Conservation (phyloP, 2,329 filamentous ascomycete genomes). For the Hymenoscyphus occultus region DNA sequence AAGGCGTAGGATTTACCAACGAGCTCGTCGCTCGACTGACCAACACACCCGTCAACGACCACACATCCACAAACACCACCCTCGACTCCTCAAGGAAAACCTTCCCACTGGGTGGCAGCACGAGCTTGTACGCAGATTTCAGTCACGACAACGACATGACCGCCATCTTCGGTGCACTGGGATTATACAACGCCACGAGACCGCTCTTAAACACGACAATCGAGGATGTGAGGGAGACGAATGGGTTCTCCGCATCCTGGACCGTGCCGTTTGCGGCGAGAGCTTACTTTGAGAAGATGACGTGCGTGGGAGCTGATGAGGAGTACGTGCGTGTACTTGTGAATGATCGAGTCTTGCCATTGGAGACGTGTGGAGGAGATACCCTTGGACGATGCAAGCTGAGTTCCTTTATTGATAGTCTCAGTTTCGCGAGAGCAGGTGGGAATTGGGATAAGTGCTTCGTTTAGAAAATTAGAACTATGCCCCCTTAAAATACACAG, state of each 20-base stretch:
- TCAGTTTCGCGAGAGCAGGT: constrained; percentile 69
- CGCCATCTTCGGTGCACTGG: constrained; percentile 70
- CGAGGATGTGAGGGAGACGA: constrained; percentile 49
- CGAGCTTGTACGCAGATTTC: constrained; percentile 79
- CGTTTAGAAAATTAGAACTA: constrained; percentile 17
- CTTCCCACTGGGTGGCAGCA: constrained; percentile 64
- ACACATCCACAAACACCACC: constrained; percentile 74
- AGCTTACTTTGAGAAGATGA: constrained; percentile 86
- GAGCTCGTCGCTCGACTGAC: constrained; percentile 83
- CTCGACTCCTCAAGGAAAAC: constrained; percentile 62
- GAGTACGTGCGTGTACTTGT: constrained; percentile 77
- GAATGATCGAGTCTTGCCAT: constrained; percentile 76
- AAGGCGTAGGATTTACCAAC: constrained; percentile 84
- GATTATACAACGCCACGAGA: constrained; percentile 67
- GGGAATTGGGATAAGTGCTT: constrained; percentile 73
- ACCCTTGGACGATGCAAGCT: constrained; percentile 67
- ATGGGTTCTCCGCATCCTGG: constrained; percentile 74
- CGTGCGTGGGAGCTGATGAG: constrained; percentile 55
- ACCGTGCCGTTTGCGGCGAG: constrained; percentile 78
- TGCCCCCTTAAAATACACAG: constrained; percentile 12
- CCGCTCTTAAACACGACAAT: constrained; percentile 51
- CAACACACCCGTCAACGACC: constrained; percentile 62
- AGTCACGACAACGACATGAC: constrained; percentile 89
- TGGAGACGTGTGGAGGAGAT: constrained; percentile 70
- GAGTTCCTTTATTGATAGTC: constrained; percentile 66